Conservation (phyloP, 2,329 filamentous ascomycete species). For the Fusarium udum region DNA sequence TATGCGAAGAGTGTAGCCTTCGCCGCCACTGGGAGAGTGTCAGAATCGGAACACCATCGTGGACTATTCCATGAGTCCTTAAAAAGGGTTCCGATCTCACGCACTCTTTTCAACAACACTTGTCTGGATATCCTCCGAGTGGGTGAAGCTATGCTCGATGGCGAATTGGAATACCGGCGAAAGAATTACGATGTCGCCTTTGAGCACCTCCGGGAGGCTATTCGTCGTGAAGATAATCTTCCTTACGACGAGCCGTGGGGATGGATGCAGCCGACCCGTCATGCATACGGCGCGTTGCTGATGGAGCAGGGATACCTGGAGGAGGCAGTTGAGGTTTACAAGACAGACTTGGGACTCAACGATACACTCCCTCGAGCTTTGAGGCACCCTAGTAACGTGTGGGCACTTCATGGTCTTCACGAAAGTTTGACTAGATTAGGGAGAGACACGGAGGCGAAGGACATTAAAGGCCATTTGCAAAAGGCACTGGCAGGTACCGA, state of each 20-base stretch:
- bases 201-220: conserved; percentile 63
- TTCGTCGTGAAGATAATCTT: conserved; percentile 68
- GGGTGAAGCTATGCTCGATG: conserved; percentile 73
- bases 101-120: conserved; percentile 60
- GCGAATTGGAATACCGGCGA: conserved; percentile 76
- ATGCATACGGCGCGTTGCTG: conserved; percentile 75
- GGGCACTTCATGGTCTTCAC: conserved; percentile 77
- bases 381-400: conserved; percentile 78
- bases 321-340: conserved; percentile 66
- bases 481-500: conserved; percentile 4
- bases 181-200: conserved; percentile 69
- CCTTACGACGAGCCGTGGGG: conserved; percentile 81
- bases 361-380: conserved; percentile 69
- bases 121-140: conserved; percentile 68
- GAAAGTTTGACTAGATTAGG: conserved; percentile 70
- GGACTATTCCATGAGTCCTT: conserved; percentile 60
- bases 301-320: conserved; percentile 71
- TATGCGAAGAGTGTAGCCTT: conserved; percentile 62
- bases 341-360: conserved; percentile 68
- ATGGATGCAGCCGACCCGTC: conserved; percentile 80
- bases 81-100: conserved; percentile 60
- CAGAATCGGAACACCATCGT: conserved; percentile 56
- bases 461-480: neutral
- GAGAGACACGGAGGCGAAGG: conserved; percentile 50
- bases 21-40: conserved; percentile 74